Base-by-base conservation (phyloP, 257 asterid species). In the Jacaranda mimosifolia region DNA sequence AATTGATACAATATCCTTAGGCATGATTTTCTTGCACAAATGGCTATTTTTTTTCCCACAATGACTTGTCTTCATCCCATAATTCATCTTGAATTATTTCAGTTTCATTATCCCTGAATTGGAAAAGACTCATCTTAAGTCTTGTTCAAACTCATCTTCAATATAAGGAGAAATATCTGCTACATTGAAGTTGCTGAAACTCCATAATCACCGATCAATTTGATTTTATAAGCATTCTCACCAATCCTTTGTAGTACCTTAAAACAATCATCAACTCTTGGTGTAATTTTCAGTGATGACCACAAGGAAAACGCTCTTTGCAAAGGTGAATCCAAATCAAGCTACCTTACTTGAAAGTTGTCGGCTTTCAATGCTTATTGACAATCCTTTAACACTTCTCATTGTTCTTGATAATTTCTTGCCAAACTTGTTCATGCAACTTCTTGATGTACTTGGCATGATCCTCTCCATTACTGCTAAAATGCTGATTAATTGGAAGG, bases 221-320 rank as follows among this genome's bases (percentile, higher is more conserved):
- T 15, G 6, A 60, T 12, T 35, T 60, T 60, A 35, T 60, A 60
- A 11, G 45, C 17, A 60, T 60, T 60, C 1, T 60, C 43, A 60
- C 17, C 45, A 60, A 60, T 60, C 17, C 18, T 10, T 12, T 60
- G 7, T 2, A 26, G 7, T 4, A 60, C 19, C 1, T 7, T 26
- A 3, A 60, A 60, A 60, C 3, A 45, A 60, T 43, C 67, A 60
- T 60, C 67, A 60, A 3, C 43, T 35, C 42, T 60, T 7, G 67
- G 67, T 32, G 67, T n/a, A 35, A 60, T 11, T 60, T 60, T 32
- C 67, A 7, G 32, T 60, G 67, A 21, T 43, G 67, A 60, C n/a
- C 32, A 26, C 32, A 26, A 26, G 67, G 43, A 60, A 60, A 60
- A 60, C 7, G 18, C 43, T 48, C 9, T 55, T 66, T 10, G 5